These are phyloP conservation scores for Beta macrorhiza DNA, from an alignment of 179 eudicot species.

Conservation along the genomic window DNA sequence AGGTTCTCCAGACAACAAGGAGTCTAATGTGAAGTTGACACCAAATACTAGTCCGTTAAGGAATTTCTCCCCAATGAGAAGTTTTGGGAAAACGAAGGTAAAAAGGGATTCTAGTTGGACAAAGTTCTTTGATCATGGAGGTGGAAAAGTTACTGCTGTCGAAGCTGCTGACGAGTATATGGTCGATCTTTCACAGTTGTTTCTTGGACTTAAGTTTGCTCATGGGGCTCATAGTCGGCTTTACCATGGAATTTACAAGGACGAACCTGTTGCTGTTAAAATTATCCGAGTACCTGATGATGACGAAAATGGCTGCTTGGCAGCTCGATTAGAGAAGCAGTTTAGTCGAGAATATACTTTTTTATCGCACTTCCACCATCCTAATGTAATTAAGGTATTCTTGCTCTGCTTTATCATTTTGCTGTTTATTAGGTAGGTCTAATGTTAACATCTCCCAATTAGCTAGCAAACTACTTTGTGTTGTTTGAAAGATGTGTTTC, in stretches of 20 bases:
- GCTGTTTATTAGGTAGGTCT: not conserved
- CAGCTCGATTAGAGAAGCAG: slow-evolving; percentile 68
- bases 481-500: not conserved
- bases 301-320: slow-evolving; percentile 65
- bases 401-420: not conserved
- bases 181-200: slow-evolving; percentile 74
- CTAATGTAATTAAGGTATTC: slow-evolving; percentile 76
- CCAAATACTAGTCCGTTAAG: slow-evolving; percentile 49
- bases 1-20: slow-evolving; percentile 30
- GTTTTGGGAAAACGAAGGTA: slow-evolving; percentile 38
- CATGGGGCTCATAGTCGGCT: slow-evolving; percentile 86
- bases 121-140: slow-evolving; percentile 72
- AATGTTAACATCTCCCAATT: not conserved
- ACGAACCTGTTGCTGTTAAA: slow-evolving; percentile 81
- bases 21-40: slow-evolving; percentile 27
- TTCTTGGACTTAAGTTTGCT: slow-evolving; percentile 77
- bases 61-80: slow-evolving; percentile 44
- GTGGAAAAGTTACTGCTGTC: slow-evolving; percentile 69
- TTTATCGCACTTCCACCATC: slow-evolving; percentile 68
- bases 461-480: not conserved
- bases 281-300: slow-evolving; percentile 75
- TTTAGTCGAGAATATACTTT: slow-evolving; percentile 69
- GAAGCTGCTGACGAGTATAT: slow-evolving; percentile 66
- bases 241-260: slow-evolving; percentile 75
- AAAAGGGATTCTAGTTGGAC: slow-evolving; percentile 67